A percentile compares a stretch with the other conserved stretches of the same genome.
These are phyloP conservation scores for Amauroascus verrucosus DNA, from an alignment of 2,329 filamentous ascomycete species.

Conservation along the genomic window DNA sequence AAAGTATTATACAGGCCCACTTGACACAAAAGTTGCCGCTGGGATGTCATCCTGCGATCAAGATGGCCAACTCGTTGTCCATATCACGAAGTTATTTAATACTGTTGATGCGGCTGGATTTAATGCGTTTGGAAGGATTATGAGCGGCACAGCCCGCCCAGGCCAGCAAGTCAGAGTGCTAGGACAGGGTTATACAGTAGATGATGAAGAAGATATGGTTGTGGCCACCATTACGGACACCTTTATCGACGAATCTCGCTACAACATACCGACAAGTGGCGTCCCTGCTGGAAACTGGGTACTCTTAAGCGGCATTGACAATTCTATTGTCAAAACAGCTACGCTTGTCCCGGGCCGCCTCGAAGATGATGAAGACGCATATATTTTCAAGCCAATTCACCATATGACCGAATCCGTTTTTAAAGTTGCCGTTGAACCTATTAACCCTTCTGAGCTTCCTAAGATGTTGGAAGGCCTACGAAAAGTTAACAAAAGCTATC, in stretches of 20 bases:
- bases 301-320: slow-evolving; percentile 84
- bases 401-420: slow-evolving; percentile 97
- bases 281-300: slow-evolving; percentile 91
- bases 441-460: slow-evolving; percentile 93
- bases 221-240: slow-evolving; percentile 73
- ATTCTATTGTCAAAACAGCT: slow-evolving; percentile 95
- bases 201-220: slow-evolving; percentile 97
- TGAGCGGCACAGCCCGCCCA: slow-evolving; percentile 80
- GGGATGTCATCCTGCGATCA: slow-evolving; percentile 76
- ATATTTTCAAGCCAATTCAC: slow-evolving; percentile 84
- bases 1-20: slow-evolving; percentile 81
- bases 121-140: slow-evolving; percentile 77
- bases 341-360: slow-evolving; percentile 74
- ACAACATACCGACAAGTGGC: slow-evolving; percentile 83
- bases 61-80: slow-evolving; percentile 82
- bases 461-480: slow-evolving; percentile 97
- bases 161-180: slow-evolving; percentile 79
- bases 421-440: slow-evolving; percentile 94
- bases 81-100: slow-evolving; percentile 88
- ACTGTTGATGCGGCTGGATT: slow-evolving; percentile 84
- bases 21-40: slow-evolving; percentile 68
- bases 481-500: slow-evolving; percentile 97
- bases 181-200: slow-evolving; percentile 88
- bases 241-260: slow-evolving; percentile 83
- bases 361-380: slow-evolving; percentile 79